These are phyloP conservation scores for Colletotrichum liriopes DNA, from an alignment of 2,329 filamentous ascomycete genomes.

Conservation along the genomic window DNA sequence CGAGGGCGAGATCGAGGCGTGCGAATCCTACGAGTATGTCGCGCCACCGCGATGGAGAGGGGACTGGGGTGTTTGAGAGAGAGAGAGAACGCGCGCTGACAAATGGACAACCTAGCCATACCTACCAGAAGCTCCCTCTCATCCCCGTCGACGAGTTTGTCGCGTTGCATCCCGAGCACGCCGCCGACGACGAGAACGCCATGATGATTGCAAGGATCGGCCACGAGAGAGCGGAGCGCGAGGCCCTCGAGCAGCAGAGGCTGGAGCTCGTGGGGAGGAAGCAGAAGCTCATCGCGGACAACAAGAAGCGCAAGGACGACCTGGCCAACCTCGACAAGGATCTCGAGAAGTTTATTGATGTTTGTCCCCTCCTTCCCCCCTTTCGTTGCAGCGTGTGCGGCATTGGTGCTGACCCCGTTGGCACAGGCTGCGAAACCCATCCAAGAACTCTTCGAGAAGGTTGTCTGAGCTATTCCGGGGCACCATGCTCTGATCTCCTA, in stretches of 20 bases:
- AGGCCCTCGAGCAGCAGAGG: constrained; percentile 87
- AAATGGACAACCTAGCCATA: constrained; percentile 72
- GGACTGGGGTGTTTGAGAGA: neutral
- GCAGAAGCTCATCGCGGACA: constrained; percentile 76
- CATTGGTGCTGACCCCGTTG: constrained; percentile 42
- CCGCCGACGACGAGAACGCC: constrained; percentile 80
- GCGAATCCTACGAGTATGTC: constrained; percentile 89
- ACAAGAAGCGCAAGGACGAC: constrained; percentile 95
- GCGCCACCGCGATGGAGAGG: neutral
- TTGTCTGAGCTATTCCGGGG: constrained; percentile 56
- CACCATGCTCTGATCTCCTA: neutral
- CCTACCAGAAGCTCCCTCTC: constrained; percentile 88
- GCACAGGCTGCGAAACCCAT: constrained; percentile 87
- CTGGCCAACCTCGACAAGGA: constrained; percentile 92
- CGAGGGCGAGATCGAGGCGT: constrained; percentile 89
- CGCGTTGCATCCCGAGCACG: constrained; percentile 80
- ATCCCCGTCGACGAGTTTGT: constrained; percentile 89
- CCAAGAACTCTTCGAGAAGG: constrained; percentile 87
- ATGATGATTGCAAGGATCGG: constrained; percentile 93
- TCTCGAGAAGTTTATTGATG: constrained; percentile 94
- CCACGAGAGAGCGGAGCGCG: constrained; percentile 88
- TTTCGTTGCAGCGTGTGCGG: neutral
- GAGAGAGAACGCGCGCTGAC: constrained; percentile 46
- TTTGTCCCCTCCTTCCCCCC: constrained; percentile 57
- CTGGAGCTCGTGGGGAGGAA: constrained; percentile 80